Percentiles rank a stretch among this genome's conserved stretches.
These are phyloP conservation scores for Podospora sp. DNA, from an alignment of 495 filamentous ascomycete genomes.

Conservation along the genomic window DNA sequence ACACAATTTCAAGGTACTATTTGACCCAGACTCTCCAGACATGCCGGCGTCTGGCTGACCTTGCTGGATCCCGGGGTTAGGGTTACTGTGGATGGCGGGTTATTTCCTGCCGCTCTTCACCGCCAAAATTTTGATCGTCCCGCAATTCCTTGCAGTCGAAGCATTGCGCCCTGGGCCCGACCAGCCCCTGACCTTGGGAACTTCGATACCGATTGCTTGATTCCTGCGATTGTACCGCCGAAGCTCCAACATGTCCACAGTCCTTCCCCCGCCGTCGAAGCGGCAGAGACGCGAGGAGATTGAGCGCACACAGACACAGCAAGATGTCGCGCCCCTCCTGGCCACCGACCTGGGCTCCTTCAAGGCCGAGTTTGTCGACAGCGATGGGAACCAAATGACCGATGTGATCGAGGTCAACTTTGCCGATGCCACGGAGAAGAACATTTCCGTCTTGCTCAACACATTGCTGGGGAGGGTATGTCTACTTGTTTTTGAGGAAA, in stretches of 20 bases:
- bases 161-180: not conserved
- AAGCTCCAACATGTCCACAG: constrained; percentile 70
- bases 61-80: not conserved
- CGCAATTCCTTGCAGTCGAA: constrained; percentile 7
- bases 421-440: constrained; percentile 82
- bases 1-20: not conserved
- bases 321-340: constrained; percentile 69
- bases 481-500: not conserved
- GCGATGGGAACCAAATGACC: constrained; percentile 65
- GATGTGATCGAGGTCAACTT: constrained; percentile 78
- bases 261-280: constrained; percentile 88
- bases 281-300: constrained; percentile 76
- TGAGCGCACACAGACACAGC: constrained; percentile 72
- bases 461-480: constrained; percentile 79
- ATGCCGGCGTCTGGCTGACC: too few species aligned
- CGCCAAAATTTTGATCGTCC: constrained; percentile 35
- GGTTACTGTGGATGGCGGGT: not conserved
- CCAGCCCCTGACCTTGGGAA: not conserved
- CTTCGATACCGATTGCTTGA: not conserved
- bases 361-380: constrained; percentile 85
- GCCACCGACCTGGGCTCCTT: constrained; percentile 76
- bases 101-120: constrained; percentile 31
- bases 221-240: not conserved
- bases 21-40: not conserved
- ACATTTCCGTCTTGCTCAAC: constrained; percentile 90